Evolutionary conservation across 768 basidiomycete genomes (phyloP), one percentile per base, ranked within the genome.

Genomic region (Mycena crocata): DNA sequence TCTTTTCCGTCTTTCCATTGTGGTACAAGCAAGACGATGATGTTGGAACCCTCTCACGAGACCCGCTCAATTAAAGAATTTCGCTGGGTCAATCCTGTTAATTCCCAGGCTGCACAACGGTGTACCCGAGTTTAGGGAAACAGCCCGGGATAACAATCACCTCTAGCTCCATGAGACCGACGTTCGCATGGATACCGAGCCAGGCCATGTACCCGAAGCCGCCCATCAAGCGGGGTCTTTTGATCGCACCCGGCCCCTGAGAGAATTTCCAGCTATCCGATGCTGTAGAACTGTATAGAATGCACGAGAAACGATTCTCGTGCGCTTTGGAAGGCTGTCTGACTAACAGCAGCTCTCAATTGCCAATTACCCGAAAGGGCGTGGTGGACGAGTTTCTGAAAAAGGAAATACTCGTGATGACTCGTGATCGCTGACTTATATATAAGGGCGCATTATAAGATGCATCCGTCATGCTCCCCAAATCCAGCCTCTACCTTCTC

Each of bases 401-500:
- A 69, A 69, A 64, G 68, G 71, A 30, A 72, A 45, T 64, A 1
- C 45, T 34, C 66, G 69, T 65, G 62, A 65, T 62, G 35, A 5
- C 57, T 2, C 57, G 57, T 59, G 58, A 60, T 28, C 28, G 66
- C 39, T 62, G 63, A 57, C 42, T 28, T 57, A 30, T 24, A 26
- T 59, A 10, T 31, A 46, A 39, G 3, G 19, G 15, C 46, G 49
- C 60, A 24, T 13, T 40, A 24, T 39, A 57, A 61, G 39, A 66
- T 61, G 68, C 56, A 73, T 78, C 71, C 58, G 73, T 78, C 77
- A 84, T 83, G 80, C 77, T 69, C 45, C 57, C 78, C 72, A 77
- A 74, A 76, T 76, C 71, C 59, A 70, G 71, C 35, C 68, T 75
- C 34, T 68, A 78, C 37, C 44, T 82, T 78, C 81, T 78, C 79